Percentiles rank a stretch among this genome's conserved stretches.
Conservation (phyloP, 2,329 filamentous ascomycete genomes). For the Colletotrichum tropicale region DNA sequence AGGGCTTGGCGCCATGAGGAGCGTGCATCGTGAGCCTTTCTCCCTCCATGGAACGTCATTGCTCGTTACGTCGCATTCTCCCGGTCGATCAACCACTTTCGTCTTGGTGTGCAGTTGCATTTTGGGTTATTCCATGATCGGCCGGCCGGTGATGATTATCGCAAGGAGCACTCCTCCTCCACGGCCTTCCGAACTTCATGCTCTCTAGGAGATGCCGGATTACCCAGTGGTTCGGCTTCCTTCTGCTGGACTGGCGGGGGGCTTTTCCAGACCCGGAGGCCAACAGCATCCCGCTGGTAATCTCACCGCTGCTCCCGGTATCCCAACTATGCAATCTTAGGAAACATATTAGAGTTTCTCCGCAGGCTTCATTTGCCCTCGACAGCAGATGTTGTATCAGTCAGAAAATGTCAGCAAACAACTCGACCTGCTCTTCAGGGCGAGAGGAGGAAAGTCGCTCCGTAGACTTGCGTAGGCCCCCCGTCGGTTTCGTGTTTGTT, state of each 20-base stretch:
- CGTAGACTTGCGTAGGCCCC: neutral
- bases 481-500: neutral
- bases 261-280: neutral
- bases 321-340: neutral
- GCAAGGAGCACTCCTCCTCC: neutral
- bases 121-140: neutral
- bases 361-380: neutral
- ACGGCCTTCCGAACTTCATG: neutral
- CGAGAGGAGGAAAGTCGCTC: neutral
- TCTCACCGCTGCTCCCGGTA: neutral
- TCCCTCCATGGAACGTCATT: neutral
- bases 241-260: neutral
- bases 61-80: neutral
- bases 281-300: neutral
- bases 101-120: neutral
- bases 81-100: neutral
- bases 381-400: neutral
- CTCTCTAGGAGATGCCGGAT: neutral
- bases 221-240: neutral
- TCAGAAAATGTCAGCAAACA: neutral
- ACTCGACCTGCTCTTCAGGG: neutral
- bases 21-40: neutral
- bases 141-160: neutral
- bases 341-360: neutral
- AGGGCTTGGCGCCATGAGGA: neutral